Evolutionary conservation across 257 asterid genomes (phyloP), one percentile per base, ranked within the genome.

Genomic region (Salvia rosmarinus): DNA sequence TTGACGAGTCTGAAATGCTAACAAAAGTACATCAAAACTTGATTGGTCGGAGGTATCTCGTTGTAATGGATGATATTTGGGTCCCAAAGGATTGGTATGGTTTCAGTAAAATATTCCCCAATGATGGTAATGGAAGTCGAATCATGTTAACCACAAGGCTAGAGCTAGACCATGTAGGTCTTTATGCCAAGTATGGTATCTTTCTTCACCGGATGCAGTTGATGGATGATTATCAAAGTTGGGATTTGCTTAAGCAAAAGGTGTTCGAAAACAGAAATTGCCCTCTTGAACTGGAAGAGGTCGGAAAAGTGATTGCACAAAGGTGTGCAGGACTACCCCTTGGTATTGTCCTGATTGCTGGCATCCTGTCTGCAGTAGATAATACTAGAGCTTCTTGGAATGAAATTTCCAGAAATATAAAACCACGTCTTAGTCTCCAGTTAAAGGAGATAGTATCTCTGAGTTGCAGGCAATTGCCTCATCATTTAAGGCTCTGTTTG

Each of bases 321-420:
- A 63, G 61, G 4, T 71, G 76, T 49, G 5, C 42, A 8, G 76
- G 70, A 2, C 42, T 71, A 10, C 76, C 76, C 23, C 70, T 71
- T 13, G 70, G 43, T 14, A 40, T 34, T 12, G 70, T 61, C n/a
- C 32, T 71, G 2, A 30, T 61, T 49, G 76, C 70, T 6, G 76
- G 76, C 14, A 13, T 71, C 42, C 42, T 71, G 43, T 61, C 70
- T 30, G 1, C 51, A 5, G 16, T 50, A 0, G 12, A 0, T 0
- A 21, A 34, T 30, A 34, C 42, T 20, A 30, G 4, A 61, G 61
- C 62, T 34, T 60, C 62, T 6, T 71, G 76, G 76, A 30, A 19
- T 42, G 19, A 49, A 12, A 9, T 71, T 14, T 19, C 43, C 2
- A 1, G 21, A 7, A 71, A 32, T 71, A 54, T 71, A 1, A 47